phyloP scores from a whole-genome alignment of 2,329 filamentous ascomycete species.

The Epichloe hybrida region DNA sequence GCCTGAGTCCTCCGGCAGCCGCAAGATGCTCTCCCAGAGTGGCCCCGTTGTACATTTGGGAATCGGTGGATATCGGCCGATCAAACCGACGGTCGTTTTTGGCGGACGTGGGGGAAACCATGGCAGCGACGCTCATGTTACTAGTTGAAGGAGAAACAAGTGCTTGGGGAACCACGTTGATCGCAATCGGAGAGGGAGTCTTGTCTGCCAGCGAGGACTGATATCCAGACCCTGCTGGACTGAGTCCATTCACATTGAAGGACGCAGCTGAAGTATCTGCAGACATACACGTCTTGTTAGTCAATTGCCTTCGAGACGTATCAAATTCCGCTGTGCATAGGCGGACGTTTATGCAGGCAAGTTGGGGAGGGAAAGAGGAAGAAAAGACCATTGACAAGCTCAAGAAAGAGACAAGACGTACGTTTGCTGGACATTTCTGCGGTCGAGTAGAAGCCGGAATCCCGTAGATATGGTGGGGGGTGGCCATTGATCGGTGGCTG shows the following conservation, averaged over 20 bases:
- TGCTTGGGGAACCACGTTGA: conserved; percentile 36
- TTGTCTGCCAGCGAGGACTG: conserved; percentile 42
- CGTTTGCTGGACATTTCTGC: conserved; percentile 29
- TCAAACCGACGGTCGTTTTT: conserved; percentile 30
- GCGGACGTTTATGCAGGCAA: no score
- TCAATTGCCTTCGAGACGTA: background rate
- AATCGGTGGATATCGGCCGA: conserved; percentile 24
- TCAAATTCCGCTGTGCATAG: no score
- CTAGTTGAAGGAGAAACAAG: conserved; percentile 41
- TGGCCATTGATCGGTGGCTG: conserved; percentile 14
- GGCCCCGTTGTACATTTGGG: conserved; percentile 15
- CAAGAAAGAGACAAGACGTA: conserved; percentile 13
- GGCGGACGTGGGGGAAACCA: conserved; percentile 47
- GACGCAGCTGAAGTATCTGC: conserved; percentile 27
- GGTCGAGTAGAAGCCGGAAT: conserved; percentile 32
- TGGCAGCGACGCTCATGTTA: conserved; percentile 53
- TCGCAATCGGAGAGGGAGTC: conserved; percentile 46
- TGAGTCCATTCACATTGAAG: conserved; percentile 24
- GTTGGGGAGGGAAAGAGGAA: conserved; percentile 1
- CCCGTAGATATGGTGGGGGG: conserved; percentile 22
- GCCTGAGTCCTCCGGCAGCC: conserved; percentile 33
- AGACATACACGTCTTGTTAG: background rate
- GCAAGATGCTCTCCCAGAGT: conserved; percentile 23
- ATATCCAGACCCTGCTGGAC: conserved; percentile 32
- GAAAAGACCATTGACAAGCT: background rate